Percentiles rank a stretch among this genome's conserved stretches.
Conservation (phyloP, 169 alveolate genomes). For the Perkinsus olseni region DNA sequence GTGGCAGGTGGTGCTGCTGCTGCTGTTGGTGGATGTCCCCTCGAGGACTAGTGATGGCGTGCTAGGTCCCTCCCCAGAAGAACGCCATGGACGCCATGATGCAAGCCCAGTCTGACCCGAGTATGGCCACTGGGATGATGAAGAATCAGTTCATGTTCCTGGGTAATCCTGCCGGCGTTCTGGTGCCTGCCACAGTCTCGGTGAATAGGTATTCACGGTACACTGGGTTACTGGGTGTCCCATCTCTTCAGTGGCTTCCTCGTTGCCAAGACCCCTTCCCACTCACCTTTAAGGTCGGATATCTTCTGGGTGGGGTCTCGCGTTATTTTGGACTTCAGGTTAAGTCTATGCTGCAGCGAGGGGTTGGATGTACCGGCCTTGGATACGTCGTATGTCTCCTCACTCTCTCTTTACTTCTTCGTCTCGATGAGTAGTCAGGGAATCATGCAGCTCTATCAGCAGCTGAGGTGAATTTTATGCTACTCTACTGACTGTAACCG, state of each 20-base stretch:
- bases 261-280: constrained; percentile 67
- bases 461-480: background rate
- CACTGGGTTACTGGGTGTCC: constrained; percentile 28
- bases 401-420: constrained; percentile 58
- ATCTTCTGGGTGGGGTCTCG: no score
- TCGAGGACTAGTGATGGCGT: background rate
- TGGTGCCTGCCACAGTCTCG: background rate
- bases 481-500: background rate
- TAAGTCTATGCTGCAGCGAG: constrained; percentile 63
- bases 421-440: constrained; percentile 8
- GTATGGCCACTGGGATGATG: background rate
- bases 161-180: background rate
- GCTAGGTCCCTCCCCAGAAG: background rate
- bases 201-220: background rate
- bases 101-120: background rate
- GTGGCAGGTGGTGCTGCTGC: background rate
- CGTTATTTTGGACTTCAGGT: constrained; percentile 24
- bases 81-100: background rate
- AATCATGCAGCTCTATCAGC: background rate
- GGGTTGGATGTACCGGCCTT: constrained; percentile 59
- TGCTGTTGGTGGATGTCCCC: no score
- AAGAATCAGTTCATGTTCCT: background rate
- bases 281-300: constrained; percentile 35
- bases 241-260: constrained; percentile 62
- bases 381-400: constrained; percentile 66